Percentiles rank a stretch among this genome's conserved stretches.
These are phyloP conservation scores for Paecilomyces sp. DNA, from an alignment of 2,329 filamentous ascomycete genomes.

Conservation along the genomic window DNA sequence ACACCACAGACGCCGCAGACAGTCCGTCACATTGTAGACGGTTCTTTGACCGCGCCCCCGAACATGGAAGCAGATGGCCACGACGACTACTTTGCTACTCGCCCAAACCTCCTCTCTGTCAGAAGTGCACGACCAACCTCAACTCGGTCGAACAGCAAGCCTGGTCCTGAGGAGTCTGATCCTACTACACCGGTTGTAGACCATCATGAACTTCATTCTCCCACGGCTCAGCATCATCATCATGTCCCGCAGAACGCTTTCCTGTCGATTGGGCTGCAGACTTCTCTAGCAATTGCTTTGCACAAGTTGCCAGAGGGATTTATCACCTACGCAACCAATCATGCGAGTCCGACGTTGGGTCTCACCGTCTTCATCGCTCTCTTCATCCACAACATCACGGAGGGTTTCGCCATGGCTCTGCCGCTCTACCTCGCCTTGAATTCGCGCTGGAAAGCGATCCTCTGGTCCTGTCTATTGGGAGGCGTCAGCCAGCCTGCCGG, in stretches of 20 bases:
- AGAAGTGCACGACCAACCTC: neutral
- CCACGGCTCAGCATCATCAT: conserved; percentile 65
- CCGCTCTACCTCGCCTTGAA: conserved; percentile 87
- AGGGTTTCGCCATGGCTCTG: conserved; percentile 89
- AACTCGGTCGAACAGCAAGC: neutral
- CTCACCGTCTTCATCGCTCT: conserved; percentile 91
- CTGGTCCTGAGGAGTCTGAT: neutral
- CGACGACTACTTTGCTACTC: neutral
- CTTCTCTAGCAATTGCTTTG: conserved; percentile 85
- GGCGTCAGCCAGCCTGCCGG: conserved; percentile 83
- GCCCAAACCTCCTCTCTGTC: neutral
- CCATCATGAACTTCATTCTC: neutral
- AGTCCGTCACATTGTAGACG: neutral
- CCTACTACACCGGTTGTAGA: neutral
- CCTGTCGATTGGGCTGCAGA: conserved; percentile 90
- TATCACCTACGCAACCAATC: conserved; percentile 94
- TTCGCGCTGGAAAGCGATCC: conserved; percentile 72
- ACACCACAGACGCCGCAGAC: neutral
- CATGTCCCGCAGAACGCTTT: conserved; percentile 94
- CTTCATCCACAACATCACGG: conserved; percentile 96
- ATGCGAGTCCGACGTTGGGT: conserved; percentile 82
- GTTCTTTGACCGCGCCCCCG: neutral
- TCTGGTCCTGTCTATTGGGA: conserved; percentile 75
- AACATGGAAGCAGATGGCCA: neutral
- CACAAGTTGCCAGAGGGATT: conserved; percentile 88